phyloP scores from a whole-genome alignment of 2,329 filamentous ascomycete genomes.

The Plectosphaerella cucumerina region DNA sequence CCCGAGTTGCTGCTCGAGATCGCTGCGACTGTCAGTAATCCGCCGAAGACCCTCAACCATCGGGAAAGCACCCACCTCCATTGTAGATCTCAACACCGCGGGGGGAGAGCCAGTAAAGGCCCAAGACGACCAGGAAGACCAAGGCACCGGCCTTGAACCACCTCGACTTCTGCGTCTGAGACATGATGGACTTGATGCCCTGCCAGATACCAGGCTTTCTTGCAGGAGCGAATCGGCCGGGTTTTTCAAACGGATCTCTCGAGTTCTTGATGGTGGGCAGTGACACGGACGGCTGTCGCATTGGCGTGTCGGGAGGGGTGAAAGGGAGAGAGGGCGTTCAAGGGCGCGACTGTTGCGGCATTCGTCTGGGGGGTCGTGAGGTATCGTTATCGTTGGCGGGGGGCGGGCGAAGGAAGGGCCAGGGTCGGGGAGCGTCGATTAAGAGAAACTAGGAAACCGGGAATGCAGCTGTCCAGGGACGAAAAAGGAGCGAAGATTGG shows the following conservation, averaged over 20 bases:
- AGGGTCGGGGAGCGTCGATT: neutral
- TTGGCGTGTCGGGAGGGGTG: constrained; percentile 22
- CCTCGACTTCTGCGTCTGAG: constrained; percentile 60
- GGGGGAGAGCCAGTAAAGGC: constrained; percentile 62
- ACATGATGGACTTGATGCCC: constrained; percentile 55
- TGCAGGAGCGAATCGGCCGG: constrained; percentile 51
- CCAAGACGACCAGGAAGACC: constrained; percentile 52
- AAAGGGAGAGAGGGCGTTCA: constrained; percentile 4
- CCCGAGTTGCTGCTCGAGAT: constrained; percentile 14
- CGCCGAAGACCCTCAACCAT: neutral
- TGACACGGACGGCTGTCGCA: constrained; percentile 64
- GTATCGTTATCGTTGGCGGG: neutral
- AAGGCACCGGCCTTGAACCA: constrained; percentile 64
- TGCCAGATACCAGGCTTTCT: constrained; percentile 44
- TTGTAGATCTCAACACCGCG: constrained; percentile 51
- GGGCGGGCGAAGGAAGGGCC: constrained; percentile 5
- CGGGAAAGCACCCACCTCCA: constrained; percentile 30
- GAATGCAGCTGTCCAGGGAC: constrained; percentile 4
- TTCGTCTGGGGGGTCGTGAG: constrained; percentile 5
- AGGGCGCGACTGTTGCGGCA: constrained; percentile 13
- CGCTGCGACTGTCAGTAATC: constrained; percentile 17
- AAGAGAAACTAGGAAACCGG: neutral
- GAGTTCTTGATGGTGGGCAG: constrained; percentile 56
- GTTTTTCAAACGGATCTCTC: constrained; percentile 63
- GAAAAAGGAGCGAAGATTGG: constrained; percentile 8